These are phyloP conservation scores for Metarhizium robertsii DNA, from an alignment of 2,329 filamentous ascomycete species.

Conservation along the genomic window DNA sequence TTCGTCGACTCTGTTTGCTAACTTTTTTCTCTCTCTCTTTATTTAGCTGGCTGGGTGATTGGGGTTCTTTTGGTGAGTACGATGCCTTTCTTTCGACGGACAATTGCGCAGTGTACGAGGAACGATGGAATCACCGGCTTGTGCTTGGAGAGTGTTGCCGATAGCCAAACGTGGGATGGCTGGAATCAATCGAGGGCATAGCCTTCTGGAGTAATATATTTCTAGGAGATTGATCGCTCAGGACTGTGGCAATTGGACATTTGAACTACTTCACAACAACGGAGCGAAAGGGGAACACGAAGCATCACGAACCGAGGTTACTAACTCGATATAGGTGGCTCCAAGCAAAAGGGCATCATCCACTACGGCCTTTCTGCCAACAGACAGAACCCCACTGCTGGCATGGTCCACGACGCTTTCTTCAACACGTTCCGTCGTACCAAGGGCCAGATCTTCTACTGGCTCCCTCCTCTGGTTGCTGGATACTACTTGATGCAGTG, in stretches of 20 bases:
- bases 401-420: slow-evolving; percentile 67
- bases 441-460: slow-evolving; percentile 80
- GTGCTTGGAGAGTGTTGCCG: neutral
- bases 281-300: neutral
- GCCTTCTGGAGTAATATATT: neutral
- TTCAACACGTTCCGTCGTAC: slow-evolving; percentile 94
- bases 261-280: neutral
- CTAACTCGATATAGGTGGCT: slow-evolving; percentile 32
- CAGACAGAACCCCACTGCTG: slow-evolving; percentile 80
- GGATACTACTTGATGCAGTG: slow-evolving; percentile 83
- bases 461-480: slow-evolving; percentile 66
- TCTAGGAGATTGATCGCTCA: neutral
- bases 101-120: neutral
- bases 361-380: slow-evolving; percentile 75
- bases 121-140: neutral
- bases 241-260: neutral
- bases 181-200: neutral
- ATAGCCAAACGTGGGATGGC: neutral
- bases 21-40: slow-evolving; percentile 17
- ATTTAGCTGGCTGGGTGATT: slow-evolving; percentile 61
- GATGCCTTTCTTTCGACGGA: slow-evolving; percentile 1
- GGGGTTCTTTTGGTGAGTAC: slow-evolving; percentile 66
- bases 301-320: neutral
- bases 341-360: slow-evolving; percentile 55
- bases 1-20: slow-evolving; percentile 10